Base-by-base conservation (phyloP, 1,139 yeast genomes). In the Candida sanyaensis region DNA sequence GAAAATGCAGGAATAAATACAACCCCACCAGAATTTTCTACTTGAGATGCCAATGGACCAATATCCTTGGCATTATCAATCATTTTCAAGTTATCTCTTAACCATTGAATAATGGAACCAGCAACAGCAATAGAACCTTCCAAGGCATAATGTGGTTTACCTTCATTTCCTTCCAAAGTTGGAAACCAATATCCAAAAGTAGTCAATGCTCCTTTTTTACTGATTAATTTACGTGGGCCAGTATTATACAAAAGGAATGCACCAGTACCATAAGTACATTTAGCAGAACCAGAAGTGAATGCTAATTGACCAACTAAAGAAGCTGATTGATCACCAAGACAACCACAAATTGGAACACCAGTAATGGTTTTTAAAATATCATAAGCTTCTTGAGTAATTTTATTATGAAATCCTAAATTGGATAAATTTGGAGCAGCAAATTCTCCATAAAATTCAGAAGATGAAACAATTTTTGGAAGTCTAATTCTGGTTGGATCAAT, bases 81-180 rank as follows among this genome's bases (percentile, higher is more conserved):
- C 61, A 92, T 74, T 56, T 87, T 86, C 69, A 92, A 80, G 69
- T 91, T 91, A 69, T 92, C 96, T 65, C 96, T 80, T 59, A 92
- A 79, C 97, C 97, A 92, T 70, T 90, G 96, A 59, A 92, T 90
- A 60, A 88, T 90, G 12, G 96, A 84, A 36, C 98, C 98, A 9
- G 97, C 97, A 47, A 91, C 98, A 1, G 97, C 96, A 61, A 92
- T 88, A 21, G 97, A 90, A 51, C 97, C 98, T 70, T 92, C 98
- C 49, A 92, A 73, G 7, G 97, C 97, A 68, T 83, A 92, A 59
- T 87, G 90, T 4, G 97, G 96, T 54, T 77, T 69, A 45, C 80
- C 75, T 44, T 71, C 77, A 31, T 73, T 73, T 3, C 78, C 78
- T 40, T 69, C 68, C 50, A 86, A 68, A 46, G 77, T 77, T 37